These are phyloP conservation scores for Coprinopsis marcescibilis DNA, from an alignment of 768 basidiomycete species.

Conservation along the genomic window DNA sequence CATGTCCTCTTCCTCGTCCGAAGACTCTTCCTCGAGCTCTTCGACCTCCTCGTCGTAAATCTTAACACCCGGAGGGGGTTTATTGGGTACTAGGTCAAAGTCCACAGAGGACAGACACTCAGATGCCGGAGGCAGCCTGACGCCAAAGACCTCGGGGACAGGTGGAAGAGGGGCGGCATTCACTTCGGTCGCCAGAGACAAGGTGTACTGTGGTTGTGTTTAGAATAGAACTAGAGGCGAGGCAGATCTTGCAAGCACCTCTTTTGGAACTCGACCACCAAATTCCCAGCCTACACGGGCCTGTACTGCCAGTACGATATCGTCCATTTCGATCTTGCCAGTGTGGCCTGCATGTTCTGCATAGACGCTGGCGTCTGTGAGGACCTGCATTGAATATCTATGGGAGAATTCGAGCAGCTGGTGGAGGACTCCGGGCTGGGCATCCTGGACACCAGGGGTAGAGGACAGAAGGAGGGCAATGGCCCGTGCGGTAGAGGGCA, in stretches of 20 bases:
- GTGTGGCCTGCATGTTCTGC: constrained; percentile 78
- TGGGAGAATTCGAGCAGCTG: constrained; percentile 86
- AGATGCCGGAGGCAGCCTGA: constrained; percentile 64
- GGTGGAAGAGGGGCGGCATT: constrained; percentile 76
- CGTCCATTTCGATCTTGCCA: constrained; percentile 80
- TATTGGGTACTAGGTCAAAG: constrained; percentile 83
- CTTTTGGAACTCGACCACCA: constrained; percentile 83
- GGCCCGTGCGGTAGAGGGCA: constrained; percentile 81
- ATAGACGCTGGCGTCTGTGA: constrained; percentile 82
- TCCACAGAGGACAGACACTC: constrained; percentile 77
- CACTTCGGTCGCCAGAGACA: constrained; percentile 77
- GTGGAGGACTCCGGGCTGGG: constrained; percentile 80
- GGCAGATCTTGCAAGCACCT: constrained; percentile 39
- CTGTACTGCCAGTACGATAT: constrained; percentile 75
- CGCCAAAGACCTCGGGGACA: constrained; percentile 85
- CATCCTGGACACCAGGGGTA: constrained; percentile 79
- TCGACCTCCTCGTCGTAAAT: constrained; percentile 79
- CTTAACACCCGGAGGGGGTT: constrained; percentile 71
- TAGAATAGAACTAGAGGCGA: constrained; percentile 1
- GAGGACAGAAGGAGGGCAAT: constrained; percentile 82
- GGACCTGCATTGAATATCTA: constrained; percentile 75
- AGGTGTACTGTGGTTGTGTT: constrained; percentile 49
- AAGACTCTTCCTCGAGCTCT: constrained; percentile 72
- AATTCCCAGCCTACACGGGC: constrained; percentile 92
- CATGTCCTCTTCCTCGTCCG: constrained; percentile 68